Percentiles rank a stretch among this genome's conserved stretches.
Evolutionary conservation across 2,329 filamentous ascomycete species (phyloP).

Genomic region (Cladosporium oxysporum): DNA sequence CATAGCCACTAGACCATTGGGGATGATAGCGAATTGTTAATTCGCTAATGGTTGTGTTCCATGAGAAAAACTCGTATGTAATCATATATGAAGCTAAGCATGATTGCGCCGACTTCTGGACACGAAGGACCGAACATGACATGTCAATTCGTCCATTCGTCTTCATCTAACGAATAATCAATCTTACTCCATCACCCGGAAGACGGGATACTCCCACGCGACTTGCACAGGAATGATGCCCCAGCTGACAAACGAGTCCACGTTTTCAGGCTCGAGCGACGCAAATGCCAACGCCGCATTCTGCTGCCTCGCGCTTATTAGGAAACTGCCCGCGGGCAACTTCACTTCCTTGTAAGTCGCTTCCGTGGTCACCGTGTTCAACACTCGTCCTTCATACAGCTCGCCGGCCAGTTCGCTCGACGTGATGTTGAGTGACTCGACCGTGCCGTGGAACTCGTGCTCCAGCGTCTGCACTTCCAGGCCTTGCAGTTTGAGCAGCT

Average conservation of each 20-base stretch:
- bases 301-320: constrained; percentile 39
- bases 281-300: constrained; percentile 42
- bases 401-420: constrained; percentile 31
- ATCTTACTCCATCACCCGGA: constrained; percentile 17
- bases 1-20: constrained; percentile 20
- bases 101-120: no score
- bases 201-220: constrained; percentile 29
- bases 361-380: constrained; percentile 38
- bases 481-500: constrained; percentile 37
- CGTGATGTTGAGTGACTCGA: constrained; percentile 40
- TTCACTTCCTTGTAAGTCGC: constrained; percentile 30
- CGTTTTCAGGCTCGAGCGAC: constrained; percentile 41
- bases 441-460: constrained; percentile 34
- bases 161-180: no score
- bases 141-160: no score
- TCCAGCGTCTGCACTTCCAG: constrained; percentile 37
- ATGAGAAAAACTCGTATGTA: neutral
- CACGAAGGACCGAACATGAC: no score
- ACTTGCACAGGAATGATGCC: constrained; percentile 33
- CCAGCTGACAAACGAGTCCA: constrained; percentile 41
- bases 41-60: neutral
- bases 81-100: neutral
- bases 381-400: constrained; percentile 39
- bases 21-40: constrained; percentile 1
- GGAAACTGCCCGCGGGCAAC: constrained; percentile 39